Conservation (phyloP, 306 rosid genomes). For the Dalbergia cochinchinensis region DNA sequence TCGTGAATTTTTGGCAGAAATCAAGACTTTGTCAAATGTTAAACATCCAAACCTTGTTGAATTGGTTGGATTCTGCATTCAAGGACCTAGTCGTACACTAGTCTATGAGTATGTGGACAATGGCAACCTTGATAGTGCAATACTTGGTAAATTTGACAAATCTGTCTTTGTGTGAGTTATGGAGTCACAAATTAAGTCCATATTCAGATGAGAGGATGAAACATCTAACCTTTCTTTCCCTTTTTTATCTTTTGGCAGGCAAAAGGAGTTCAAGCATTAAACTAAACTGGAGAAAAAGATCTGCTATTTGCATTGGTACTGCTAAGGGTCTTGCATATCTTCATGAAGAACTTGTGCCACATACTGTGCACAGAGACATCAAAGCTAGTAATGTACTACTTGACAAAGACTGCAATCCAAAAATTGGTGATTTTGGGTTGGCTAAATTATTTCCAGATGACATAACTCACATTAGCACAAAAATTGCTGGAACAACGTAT, state of each 20-base stretch:
- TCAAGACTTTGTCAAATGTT: constrained; percentile 77
- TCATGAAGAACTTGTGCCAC: constrained; percentile 91
- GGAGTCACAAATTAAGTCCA: constrained; percentile 27
- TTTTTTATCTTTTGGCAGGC: constrained; percentile 55
- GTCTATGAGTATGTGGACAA: constrained; percentile 88
- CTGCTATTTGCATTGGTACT: constrained; percentile 74
- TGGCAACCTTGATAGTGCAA: constrained; percentile 75
- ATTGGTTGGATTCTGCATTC: constrained; percentile 84
- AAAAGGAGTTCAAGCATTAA: constrained; percentile 44
- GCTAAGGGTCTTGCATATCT: constrained; percentile 89
- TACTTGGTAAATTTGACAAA: constrained; percentile 66
- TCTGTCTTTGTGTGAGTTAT: constrained; percentile 13
- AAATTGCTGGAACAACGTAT: constrained; percentile 98
- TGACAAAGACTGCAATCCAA: constrained; percentile 74
- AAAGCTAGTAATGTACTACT: constrained; percentile 95
- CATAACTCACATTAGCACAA: constrained; percentile 96
- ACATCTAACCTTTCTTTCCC: constrained; percentile 20
- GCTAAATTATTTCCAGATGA: constrained; percentile 95
- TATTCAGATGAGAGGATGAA: neutral
- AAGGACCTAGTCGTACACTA: constrained; percentile 75
- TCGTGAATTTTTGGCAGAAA: constrained; percentile 82
- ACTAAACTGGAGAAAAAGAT: constrained; percentile 87
- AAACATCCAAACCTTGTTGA: constrained; percentile 90
- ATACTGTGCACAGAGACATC: constrained; percentile 94
- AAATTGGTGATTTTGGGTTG: constrained; percentile 97